These are phyloP conservation scores for Euphrasia arctica DNA, from an alignment of 305 asterid species.

Conservation along the genomic window DNA sequence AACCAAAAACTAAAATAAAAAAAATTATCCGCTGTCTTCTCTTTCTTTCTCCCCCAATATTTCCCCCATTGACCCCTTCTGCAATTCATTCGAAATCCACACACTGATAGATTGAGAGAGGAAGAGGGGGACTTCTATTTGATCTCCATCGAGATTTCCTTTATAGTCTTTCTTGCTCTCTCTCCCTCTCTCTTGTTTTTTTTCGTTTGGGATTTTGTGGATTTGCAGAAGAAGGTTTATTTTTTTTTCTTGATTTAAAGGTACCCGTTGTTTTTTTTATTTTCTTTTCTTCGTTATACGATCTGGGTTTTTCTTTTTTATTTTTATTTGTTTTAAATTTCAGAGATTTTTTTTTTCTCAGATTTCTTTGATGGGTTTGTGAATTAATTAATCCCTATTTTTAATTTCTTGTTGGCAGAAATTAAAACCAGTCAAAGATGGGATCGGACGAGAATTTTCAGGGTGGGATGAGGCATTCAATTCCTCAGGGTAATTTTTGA, in stretches of 20 bases:
- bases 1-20: neutral
- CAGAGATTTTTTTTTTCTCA: neutral
- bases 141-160: slow-evolving; percentile 4
- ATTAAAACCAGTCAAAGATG: slow-evolving; percentile 30
- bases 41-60: neutral
- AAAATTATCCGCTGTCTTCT: slow-evolving; percentile 36
- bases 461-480: slow-evolving; percentile 50
- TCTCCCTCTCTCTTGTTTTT: neutral
- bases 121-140: slow-evolving; percentile 2
- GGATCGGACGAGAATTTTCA: slow-evolving; percentile 65
- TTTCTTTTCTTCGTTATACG: neutral
- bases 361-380: slow-evolving; percentile 5
- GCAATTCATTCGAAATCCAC: slow-evolving; percentile 1
- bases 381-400: neutral
- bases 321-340: neutral
- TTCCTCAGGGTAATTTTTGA: slow-evolving; percentile 51
- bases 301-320: neutral
- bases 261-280: neutral
- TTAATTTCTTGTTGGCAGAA: neutral
- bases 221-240: neutral
- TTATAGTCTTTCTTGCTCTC: slow-evolving; percentile 25
- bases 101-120: slow-evolving; percentile 13
- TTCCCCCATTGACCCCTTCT: slow-evolving; percentile 1
- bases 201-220: slow-evolving; percentile 2
- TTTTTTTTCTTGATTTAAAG: neutral